Evolutionary conservation across 2,329 filamentous ascomycete species (phyloP).

Genomic region (Apiospora marii): DNA sequence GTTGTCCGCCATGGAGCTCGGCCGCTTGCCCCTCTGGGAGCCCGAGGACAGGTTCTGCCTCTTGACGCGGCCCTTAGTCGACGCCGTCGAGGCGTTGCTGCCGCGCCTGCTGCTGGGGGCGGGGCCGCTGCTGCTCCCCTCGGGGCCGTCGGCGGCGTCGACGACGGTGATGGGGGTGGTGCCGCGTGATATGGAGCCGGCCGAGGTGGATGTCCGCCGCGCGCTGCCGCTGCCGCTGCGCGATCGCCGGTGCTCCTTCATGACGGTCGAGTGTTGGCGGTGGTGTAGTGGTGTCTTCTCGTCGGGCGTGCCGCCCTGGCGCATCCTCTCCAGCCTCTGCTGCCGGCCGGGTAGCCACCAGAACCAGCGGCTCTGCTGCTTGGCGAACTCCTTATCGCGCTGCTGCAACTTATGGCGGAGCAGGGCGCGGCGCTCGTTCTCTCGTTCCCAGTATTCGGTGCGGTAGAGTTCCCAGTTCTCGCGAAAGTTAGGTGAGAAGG

Average conservation of each 20-base stretch:
- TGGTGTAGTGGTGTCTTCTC: constrained; percentile 48
- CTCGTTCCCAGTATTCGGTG: constrained; percentile 94
- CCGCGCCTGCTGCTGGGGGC: constrained; percentile 45
- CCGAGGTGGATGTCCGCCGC: constrained; percentile 58
- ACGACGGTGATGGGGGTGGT: constrained; percentile 57
- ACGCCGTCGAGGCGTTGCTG: constrained; percentile 56
- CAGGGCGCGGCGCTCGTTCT: constrained; percentile 86
- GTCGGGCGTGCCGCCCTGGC: constrained; percentile 23
- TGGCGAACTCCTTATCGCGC: constrained; percentile 72
- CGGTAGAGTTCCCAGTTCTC: constrained; percentile 98
- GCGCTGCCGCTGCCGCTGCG: constrained; percentile 61
- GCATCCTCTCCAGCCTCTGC: constrained; percentile 39
- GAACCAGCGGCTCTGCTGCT: constrained; percentile 74
- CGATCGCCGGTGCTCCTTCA: constrained; percentile 56
- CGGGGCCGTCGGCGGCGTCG: constrained; percentile 38
- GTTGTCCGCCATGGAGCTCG: constrained; percentile 50
- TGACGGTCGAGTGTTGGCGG: constrained; percentile 51
- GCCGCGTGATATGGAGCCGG: constrained; percentile 56
- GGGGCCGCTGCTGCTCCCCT: constrained; percentile 29
- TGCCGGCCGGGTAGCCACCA: constrained; percentile 85
- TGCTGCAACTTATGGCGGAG: constrained; percentile 75
- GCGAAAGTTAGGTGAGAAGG: constrained; percentile 91
- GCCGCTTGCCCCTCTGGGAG: constrained; percentile 50
- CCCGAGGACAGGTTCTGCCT: constrained; percentile 56
- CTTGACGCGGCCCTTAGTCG: constrained; percentile 54